Conservation (phyloP, 2,329 filamentous ascomycete genomes). For the Biscogniauxia marginata region DNA sequence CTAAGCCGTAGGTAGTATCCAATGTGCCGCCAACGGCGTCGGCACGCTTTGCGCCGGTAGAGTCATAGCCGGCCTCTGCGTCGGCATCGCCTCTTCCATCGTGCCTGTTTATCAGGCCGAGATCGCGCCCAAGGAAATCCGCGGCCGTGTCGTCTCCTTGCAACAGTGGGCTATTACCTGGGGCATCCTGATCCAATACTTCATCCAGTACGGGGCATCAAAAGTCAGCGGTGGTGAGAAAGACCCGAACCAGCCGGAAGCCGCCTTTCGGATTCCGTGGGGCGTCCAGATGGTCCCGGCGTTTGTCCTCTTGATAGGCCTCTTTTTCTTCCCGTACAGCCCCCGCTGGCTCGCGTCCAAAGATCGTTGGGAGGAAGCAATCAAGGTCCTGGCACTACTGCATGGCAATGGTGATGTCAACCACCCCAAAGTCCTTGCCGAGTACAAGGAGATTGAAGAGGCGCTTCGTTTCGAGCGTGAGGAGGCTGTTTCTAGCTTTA, state of each 20-base stretch:
- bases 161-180: slow-evolving; percentile 73
- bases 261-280: slow-evolving; percentile 62
- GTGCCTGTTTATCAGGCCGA: slow-evolving; percentile 71
- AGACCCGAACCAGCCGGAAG: slow-evolving; percentile 49
- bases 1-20: slow-evolving; percentile 40
- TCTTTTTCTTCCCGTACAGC: slow-evolving; percentile 62
- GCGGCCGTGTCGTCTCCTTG: slow-evolving; percentile 60
- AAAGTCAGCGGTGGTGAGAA: slow-evolving; percentile 51
- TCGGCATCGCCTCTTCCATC: slow-evolving; percentile 71
- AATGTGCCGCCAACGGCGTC: slow-evolving; percentile 63
- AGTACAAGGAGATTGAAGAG: slow-evolving; percentile 61
- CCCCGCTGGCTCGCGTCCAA: slow-evolving; percentile 70
- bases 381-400: slow-evolving; percentile 55
- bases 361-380: slow-evolving; percentile 65
- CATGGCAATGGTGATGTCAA: slow-evolving; percentile 57
- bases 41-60: slow-evolving; percentile 71
- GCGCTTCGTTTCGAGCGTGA: slow-evolving; percentile 54
- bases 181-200: slow-evolving; percentile 66
- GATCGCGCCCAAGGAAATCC: slow-evolving; percentile 55
- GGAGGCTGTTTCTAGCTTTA: slow-evolving; percentile 47
- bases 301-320: slow-evolving; percentile 50
- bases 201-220: slow-evolving; percentile 63
- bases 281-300: slow-evolving; percentile 58
- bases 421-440: slow-evolving; percentile 59
- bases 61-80: slow-evolving; percentile 68